Evolutionary conservation across 805 yeast species (phyloP), one percentile per base, ranked within the genome.

Genomic region (Sugiyamaella valdiviana): DNA sequence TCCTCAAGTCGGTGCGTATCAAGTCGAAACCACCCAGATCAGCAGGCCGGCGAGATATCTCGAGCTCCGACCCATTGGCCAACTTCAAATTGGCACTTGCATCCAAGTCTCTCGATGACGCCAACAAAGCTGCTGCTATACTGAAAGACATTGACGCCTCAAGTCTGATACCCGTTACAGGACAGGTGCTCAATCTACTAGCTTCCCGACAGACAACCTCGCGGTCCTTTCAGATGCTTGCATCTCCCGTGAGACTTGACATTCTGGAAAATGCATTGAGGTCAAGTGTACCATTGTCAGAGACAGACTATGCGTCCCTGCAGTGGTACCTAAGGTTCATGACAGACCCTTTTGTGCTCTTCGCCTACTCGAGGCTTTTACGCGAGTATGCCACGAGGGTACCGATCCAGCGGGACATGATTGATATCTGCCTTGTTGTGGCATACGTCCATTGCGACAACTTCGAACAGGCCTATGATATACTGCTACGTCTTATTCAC

Each of bases 321-420:
- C 36, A 24, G 9, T 48, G 53, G 49, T 14, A 24, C n/a, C 12
- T 53, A 12, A 22, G 57, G 37, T 43, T 17, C 29, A 46, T 42
- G 3, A 32, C 24, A 17, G 55, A 53, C 26, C 40, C 49, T 10
- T 51, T 42, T 42, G 36, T 42, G 6, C 23, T 50, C 12, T 24
- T 12, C 5, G 39, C 41, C 12, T 51, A 39, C 21, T n/a, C 21
- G 19, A 20, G 43, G 6, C 40, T 23, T 15, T 22, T 48, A 19
- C n/a, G 17, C 10, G 19, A 20, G 10, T 20, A 32, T 39, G 24
- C 24, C 9, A 5, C 4, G n/a, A 26, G 32, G 32, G 9, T 26
- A 12, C 32, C 32, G 10, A n/a, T 10, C 5, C 14, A 26, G n/a
- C 32, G 39, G 6, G n/a, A 29, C 39, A 26, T 26, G n/a, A 26